Evolutionary conservation across 139 green algal species (phyloP), one percentile per base, ranked within the genome.

Genomic region (Micractinium sp.): DNA sequence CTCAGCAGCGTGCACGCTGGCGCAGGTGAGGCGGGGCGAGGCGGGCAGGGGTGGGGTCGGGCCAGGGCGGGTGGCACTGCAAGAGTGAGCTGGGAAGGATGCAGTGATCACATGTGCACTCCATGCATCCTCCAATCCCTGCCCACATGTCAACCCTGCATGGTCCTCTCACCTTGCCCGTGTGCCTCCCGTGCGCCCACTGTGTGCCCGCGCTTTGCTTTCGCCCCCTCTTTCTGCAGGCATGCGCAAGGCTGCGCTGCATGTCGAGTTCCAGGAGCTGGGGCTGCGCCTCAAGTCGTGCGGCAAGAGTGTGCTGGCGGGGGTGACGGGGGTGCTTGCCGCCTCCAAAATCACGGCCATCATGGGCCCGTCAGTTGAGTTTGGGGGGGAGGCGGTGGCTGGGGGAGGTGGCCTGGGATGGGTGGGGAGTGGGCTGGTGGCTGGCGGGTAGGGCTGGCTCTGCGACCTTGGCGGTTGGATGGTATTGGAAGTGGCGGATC

Each of bases 361-460:
- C 79, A 95, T 96, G 88, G 94, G 94, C 0, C 94, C 94, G 29
- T 92, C 87, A 31, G 92, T 90, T 60, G 89, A 31, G 3, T 7
- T 27, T 27, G 47, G 9, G 47, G 47, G 7, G 47, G 9, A 56
- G 9, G 47, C 47, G 47, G 47, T 16, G 47, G 47, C 47, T 56
- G 47, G 47, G 47, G 47, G 47, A 9, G 47, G 47, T 16, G 47
- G 5, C 9, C 47, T 9, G 5, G 47, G 47, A 5, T 56, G 47
- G 47, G 9, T 5, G 47, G 47, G 47, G 47, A 56, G 7, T 56
- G 47, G 47, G 47, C 9, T 56, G 47, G 47, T 9, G 47, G 47
- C 47, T 56, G 47, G 47, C 9, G 47, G 47, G 7, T 56, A 9
- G 47, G 22, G 63, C 63, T 71, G 63, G 63, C 63, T 71, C 7